Percentiles rank a stretch among this genome's conserved stretches.
These are phyloP conservation scores for Brassica balearica DNA, from an alignment of 441 rosid species.

Conservation along the genomic window DNA sequence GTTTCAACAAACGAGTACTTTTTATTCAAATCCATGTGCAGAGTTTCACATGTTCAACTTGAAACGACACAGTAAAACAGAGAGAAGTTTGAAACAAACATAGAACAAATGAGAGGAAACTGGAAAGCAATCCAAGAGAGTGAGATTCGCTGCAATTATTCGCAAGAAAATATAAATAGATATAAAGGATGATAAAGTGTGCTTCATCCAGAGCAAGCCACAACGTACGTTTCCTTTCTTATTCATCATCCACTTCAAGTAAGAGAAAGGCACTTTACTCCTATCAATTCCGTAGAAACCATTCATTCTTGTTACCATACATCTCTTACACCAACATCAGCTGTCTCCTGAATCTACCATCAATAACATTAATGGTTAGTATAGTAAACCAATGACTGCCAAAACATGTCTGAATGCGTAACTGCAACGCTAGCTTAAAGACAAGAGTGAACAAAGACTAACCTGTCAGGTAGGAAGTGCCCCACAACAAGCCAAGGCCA, in stretches of 20 bases:
- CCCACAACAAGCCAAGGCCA: constrained; percentile 72
- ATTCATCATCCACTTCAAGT: constrained; percentile 43
- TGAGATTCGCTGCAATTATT: neutral
- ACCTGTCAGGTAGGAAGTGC: constrained; percentile 76
- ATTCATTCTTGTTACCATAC: constrained; percentile 44
- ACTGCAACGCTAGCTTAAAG: constrained; percentile 17
- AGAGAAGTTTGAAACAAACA: neutral
- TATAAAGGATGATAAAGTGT: neutral
- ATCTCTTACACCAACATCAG: constrained; percentile 48
- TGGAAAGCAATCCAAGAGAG: neutral
- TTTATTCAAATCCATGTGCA: constrained; percentile 11
- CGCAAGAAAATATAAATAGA: neutral
- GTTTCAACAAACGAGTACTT: neutral
- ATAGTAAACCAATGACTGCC: neutral
- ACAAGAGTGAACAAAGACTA: constrained; percentile 36
- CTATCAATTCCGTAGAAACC: constrained; percentile 39
- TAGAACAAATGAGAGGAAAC: constrained; percentile 3
- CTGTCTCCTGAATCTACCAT: constrained; percentile 40
- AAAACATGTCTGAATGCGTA: constrained; percentile 21
- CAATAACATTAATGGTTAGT: constrained; percentile 23
- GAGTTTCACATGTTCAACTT: neutral
- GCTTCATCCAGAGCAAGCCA: constrained; percentile 46
- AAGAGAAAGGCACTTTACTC: constrained; percentile 42
- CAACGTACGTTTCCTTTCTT: constrained; percentile 41
- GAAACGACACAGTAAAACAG: neutral